Base-by-base conservation (phyloP, 768 basidiomycete species). In the Amanita inopinata region DNA sequence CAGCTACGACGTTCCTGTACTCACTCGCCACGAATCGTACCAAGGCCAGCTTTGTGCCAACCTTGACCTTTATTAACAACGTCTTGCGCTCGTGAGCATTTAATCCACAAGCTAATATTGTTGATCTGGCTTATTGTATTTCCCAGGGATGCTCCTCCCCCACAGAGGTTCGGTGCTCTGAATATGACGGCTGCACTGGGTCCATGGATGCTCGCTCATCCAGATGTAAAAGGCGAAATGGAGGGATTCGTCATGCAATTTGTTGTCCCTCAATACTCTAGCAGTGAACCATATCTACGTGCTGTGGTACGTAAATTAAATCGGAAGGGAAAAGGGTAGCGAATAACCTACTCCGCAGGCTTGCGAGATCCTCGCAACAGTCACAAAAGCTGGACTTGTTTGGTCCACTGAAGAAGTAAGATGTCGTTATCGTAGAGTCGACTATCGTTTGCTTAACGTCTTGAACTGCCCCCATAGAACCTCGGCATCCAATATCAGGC, bases 141-240 rank as follows among this genome's bases (percentile, higher is more conserved):
- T 49, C n/a, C 43, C 49, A 62, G 69, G 43, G 53, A 56, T 46
- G 67, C 78, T 2, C 46, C 74, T 1, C 58, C 84, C 3, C 62
- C 74, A 17, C 80, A 92, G 49, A 76, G 79, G 34, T 93, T 84
- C 52, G 91, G 89, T 34, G 91, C 85, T 2, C 67, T 94, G 27
- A 86, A 85, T 53, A 87, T 92, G 73, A 78, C 78, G 8, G 73
- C 80, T 20, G 78, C 78, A 0, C 70, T 93, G 3, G 80, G 79
- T 0, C 75, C 77, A 0, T 80, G 83, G 64, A 83, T 91, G 51
- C 83, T 90, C 78, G 76, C 77, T 40, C 87, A 90, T 55, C 85
- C 87, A 6, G 79, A 85, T 24, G 82, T 90, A 46, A 81, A 77
- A 52, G 64, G 64, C 41, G 77, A 71, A 48, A 81, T 93, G 73